A percentile compares a stretch with the other conserved stretches of the same genome.
These are phyloP conservation scores for Pseudozyma pruni DNA, from an alignment of 1,284 basidiomycete genomes.

Conservation along the genomic window DNA sequence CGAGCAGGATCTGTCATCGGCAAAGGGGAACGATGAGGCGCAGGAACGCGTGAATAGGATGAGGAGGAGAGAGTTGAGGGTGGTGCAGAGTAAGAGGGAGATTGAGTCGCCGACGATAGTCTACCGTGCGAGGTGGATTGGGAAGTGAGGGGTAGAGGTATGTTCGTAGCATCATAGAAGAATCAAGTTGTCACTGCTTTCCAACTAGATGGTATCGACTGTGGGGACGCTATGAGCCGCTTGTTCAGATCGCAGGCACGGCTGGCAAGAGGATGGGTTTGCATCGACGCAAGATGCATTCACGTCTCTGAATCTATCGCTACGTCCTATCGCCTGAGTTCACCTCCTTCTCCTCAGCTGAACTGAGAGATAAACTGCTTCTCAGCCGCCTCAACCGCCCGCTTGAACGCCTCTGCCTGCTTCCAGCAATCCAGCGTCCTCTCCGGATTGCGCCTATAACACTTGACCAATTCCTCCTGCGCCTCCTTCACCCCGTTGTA, in stretches of 20 bases:
- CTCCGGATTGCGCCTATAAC: slow-evolving; percentile 77
- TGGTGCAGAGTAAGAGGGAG: slow-evolving; percentile 59
- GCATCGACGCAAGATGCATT: too few relatives aligned
- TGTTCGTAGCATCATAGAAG: too few relatives aligned
- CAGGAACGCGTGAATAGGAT: slow-evolving; percentile 56
- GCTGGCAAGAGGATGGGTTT: too few relatives aligned
- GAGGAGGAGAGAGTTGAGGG: slow-evolving; percentile 60
- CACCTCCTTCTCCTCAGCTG: slow-evolving; percentile 3
- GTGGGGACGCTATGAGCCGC: too few relatives aligned
- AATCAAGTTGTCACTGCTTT: too few relatives aligned
- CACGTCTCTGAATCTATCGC: too few relatives aligned
- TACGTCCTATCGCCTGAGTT: too few relatives aligned
- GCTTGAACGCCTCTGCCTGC: slow-evolving; percentile 79
- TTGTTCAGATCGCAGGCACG: too few relatives aligned
- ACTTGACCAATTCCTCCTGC: slow-evolving; percentile 75
- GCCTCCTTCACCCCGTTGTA: slow-evolving; percentile 74
- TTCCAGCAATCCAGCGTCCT: slow-evolving; percentile 80
- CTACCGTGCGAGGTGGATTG: slow-evolving; percentile 52
- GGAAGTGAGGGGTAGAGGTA: neutral
- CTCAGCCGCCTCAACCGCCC: slow-evolving; percentile 77
- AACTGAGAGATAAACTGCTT: slow-evolving; percentile 63
- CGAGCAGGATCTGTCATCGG: slow-evolving; percentile 3
- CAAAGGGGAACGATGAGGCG: slow-evolving; percentile 21
- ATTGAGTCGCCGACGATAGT: slow-evolving; percentile 58
- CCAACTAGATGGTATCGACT: too few relatives aligned